Conservation (phyloP, 805 yeast species). For the Candida insectorum region DNA sequence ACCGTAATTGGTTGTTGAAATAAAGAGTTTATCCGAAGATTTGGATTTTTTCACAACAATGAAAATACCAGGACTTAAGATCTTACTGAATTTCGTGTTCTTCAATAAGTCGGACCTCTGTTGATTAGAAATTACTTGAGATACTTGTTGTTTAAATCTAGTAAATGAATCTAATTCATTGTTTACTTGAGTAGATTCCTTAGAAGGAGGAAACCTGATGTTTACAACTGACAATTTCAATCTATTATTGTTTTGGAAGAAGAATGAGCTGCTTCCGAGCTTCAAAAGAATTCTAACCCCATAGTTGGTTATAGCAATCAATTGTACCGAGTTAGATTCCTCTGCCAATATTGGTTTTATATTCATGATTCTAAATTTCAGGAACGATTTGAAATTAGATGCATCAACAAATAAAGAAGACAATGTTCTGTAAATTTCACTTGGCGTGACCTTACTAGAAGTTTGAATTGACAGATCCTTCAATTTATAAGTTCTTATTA, state of each 20-base stretch:
- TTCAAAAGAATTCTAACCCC: constrained; percentile 78
- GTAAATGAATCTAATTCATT: constrained; percentile 41
- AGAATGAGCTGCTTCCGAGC: constrained; percentile 32
- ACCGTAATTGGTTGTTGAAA: constrained; percentile 83
- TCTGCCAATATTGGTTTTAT: constrained; percentile 56
- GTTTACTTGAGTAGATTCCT: constrained; percentile 34
- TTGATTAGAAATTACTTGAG: constrained; percentile 37
- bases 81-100: constrained; percentile 53
- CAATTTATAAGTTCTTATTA: constrained; percentile 74
- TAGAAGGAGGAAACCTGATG: constrained; percentile 66
- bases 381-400: constrained; percentile 47
- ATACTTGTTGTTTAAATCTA: constrained; percentile 36
- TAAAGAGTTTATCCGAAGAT: constrained; percentile 53
- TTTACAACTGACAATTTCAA: constrained; percentile 38
- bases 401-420: constrained; percentile 55
- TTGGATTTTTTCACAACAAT: constrained; percentile 57
- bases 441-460: constrained; percentile 36
- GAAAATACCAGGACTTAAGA: constrained; percentile 85
- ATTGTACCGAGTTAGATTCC: constrained; percentile 67
- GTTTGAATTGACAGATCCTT: constrained; percentile 33
- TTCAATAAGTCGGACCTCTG: constrained; percentile 55
- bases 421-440: constrained; percentile 45
- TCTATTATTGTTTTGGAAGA: constrained; percentile 14
- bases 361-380: constrained; percentile 55
- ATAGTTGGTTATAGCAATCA: constrained; percentile 74